Conservation (phyloP, 495 filamentous ascomycete species). For the Podospora anserina region DNA sequence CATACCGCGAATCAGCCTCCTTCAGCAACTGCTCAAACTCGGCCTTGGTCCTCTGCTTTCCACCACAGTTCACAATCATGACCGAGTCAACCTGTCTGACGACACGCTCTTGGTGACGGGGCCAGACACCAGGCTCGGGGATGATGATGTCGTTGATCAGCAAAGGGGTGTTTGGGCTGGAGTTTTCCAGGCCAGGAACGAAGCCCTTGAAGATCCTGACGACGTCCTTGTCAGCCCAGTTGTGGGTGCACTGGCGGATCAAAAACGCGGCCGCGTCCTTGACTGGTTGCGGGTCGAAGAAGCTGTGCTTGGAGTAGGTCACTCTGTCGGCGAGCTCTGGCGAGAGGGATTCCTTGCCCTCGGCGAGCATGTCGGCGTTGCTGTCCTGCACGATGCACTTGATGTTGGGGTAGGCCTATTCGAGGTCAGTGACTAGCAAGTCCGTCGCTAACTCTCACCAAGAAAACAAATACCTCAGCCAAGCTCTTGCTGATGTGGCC, state of each 20-base stretch:
- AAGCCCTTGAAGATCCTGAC: slow-evolving; percentile 4
- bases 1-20: background rate
- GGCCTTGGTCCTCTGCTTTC: background rate
- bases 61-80: slow-evolving; percentile 1
- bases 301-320: background rate
- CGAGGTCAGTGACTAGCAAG: background rate
- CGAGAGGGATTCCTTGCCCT: background rate
- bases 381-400: background rate
- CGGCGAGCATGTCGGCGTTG: background rate
- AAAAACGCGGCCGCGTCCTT: background rate
- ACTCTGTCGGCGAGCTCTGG: background rate
- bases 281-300: slow-evolving; percentile 2
- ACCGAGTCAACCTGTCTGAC: slow-evolving; percentile 1
- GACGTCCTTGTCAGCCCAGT: background rate
- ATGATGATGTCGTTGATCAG: slow-evolving; percentile 5
- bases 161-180: background rate
- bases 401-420: background rate
- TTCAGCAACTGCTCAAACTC: slow-evolving; percentile 8
- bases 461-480: background rate
- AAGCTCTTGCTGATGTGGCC: background rate
- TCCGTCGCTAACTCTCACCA: background rate
- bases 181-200: background rate
- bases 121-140: background rate
- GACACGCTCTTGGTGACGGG: background rate
- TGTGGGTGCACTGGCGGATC: background rate